phyloP scores from a whole-genome alignment of 768 basidiomycete species.

The Dacryopinax primogenitus region DNA sequence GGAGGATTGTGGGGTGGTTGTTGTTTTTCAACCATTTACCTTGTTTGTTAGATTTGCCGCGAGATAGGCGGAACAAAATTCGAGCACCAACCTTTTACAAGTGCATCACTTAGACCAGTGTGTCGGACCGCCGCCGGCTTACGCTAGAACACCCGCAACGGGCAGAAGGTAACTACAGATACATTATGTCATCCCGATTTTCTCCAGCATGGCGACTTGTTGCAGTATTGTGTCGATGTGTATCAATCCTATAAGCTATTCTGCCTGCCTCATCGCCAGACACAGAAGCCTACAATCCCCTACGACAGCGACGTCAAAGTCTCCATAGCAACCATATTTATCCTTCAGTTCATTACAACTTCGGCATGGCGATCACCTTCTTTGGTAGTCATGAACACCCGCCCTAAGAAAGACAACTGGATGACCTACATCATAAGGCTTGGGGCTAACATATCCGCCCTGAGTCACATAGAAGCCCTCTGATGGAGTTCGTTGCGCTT shows the following conservation, averaged over 20 bases:
- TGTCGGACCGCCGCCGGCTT: no score
- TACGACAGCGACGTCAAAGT: not conserved
- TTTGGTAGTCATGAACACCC: conserved; percentile 6
- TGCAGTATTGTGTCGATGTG: not conserved
- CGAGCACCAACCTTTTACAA: not conserved
- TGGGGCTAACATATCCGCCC: not conserved
- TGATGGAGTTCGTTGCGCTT: conserved; percentile 2
- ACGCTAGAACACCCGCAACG: not conserved
- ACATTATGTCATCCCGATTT: not conserved
- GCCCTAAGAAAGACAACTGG: not conserved
- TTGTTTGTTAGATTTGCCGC: not conserved
- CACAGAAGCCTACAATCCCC: not conserved
- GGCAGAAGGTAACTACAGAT: not conserved
- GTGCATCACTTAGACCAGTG: not conserved
- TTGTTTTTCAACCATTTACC: not conserved
- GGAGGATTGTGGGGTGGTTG: not conserved
- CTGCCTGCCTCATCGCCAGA: not conserved
- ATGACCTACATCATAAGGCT: not conserved
- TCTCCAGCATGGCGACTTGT: conserved; percentile 6
- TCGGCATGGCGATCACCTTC: conserved; percentile 5
- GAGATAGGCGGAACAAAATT: not conserved
- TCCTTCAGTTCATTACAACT: not conserved
- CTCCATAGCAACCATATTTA: not conserved
- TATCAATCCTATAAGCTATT: not conserved
- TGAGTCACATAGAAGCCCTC: conserved; percentile 1